Conservation (phyloP, 345 rosid genomes). For the Euphorbia tirucalli region DNA sequence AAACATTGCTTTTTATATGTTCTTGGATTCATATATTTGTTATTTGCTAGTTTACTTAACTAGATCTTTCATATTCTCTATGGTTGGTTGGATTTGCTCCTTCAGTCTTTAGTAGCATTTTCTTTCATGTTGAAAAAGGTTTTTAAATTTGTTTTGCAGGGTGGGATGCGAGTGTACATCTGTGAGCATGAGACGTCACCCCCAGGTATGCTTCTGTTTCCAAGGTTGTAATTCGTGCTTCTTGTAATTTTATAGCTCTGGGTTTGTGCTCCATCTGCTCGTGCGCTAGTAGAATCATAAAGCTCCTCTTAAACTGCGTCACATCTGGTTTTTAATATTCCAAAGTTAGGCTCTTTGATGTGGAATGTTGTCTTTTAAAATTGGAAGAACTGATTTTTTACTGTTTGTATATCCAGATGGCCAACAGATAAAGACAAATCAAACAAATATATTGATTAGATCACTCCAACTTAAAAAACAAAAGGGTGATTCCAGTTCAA, state of each 20-base stretch:
- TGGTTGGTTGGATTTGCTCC: constrained; percentile 9
- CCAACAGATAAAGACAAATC: constrained; percentile 81
- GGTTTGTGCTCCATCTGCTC: neutral
- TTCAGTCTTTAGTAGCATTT: neutral
- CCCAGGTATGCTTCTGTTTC: constrained; percentile 49
- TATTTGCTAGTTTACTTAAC: no score
- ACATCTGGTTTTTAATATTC: neutral
- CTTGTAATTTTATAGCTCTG: neutral
- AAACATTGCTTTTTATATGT: no score
- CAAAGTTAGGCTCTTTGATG: neutral
- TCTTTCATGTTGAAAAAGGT: neutral
- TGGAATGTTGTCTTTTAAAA: constrained; percentile 2
- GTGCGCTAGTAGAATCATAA: neutral
- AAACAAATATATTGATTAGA: constrained; percentile 84
- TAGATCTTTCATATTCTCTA: neutral
- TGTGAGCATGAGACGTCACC: constrained; percentile 85
- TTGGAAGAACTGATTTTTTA: constrained; percentile 21
- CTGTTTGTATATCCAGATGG: constrained; percentile 44
- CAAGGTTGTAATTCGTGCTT: neutral
- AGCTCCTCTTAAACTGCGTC: neutral
- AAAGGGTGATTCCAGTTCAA: constrained; percentile 58
- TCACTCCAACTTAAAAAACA: constrained; percentile 73
- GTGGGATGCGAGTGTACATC: constrained; percentile 68
- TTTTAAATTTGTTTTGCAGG: constrained; percentile 48
- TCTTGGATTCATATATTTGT: no score